Base-by-base conservation (phyloP, 805 yeast species). In the Candida coleopterorum region DNA sequence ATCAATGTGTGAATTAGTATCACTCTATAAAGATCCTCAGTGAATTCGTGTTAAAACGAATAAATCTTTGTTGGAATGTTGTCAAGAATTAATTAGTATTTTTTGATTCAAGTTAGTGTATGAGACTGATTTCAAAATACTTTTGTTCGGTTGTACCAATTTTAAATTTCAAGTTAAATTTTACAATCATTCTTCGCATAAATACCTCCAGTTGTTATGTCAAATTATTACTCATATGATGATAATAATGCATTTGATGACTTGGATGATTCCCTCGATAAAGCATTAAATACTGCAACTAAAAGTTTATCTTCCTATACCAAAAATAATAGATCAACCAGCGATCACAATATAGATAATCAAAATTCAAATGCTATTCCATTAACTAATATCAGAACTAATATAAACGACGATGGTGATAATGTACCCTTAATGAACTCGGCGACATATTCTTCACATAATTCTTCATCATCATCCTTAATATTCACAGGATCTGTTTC, bases 261-360 rank as follows among this genome's bases (percentile, higher is more conserved):
- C 45, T 75, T 82, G 50, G 87, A 81, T 51, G 70, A 67, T 44
- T 77, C 83, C 9, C 62, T 80, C 40, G 84, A 79, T 48, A 76
- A 76, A 32, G 90, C 87, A 1, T 60, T 82, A 45, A 76, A 76
- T 41, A 62, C 57, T 49, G 66, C 64, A 45, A 48, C 77, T 59
- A 55, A 68, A 65, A 45, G 68, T 60, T 48, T 60, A 25, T 55
- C 52, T 32, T 38, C 62, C 50, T 46, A 63, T 51, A 37, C 49
- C 15, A 34, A 46, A 16, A 44, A 44, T 21, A 42, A 50, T 37
- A 49, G 50, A 28, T 55, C 47, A 18, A 54, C 56, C 42, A 49
- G 55, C 37, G 47, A 53, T 42, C 30, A 34, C 16, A 37, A 41
- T 17, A 1, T 29, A 25, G 11, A n/a, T 24, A 21, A 25, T 15